Base-by-base conservation (phyloP, 2,329 filamentous ascomycete genomes). In the Eutypa lata region DNA sequence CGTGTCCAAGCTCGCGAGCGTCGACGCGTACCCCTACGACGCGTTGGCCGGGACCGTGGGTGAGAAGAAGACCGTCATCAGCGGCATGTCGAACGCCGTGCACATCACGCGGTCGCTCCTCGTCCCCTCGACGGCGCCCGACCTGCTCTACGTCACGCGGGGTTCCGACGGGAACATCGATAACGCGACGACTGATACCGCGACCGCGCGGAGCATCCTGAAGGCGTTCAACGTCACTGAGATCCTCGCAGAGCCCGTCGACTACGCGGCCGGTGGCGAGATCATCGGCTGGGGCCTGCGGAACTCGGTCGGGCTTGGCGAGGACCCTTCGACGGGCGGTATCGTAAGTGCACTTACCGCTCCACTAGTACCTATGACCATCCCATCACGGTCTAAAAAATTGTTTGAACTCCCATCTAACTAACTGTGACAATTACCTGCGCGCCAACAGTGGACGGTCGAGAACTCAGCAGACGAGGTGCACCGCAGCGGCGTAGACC, bases 391-490 rank as follows among this genome's bases (percentile, higher is more conserved):
- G n/a, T n/a, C n/a, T n/a, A n/a, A n/a, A n/a, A n/a, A n/a, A n/a
- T n/a, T n/a, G n/a, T n/a, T n/a, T n/a, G n/a, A n/a, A n/a, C n/a
- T n/a, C n/a, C n/a, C n/a, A n/a, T n/a, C n/a, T n/a, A n/a, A n/a
- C n/a, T n/a, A n/a, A n/a, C n/a, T n/a, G n/a, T n/a, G n/a, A n/a
- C n/a, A n/a, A n/a, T n/a, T n/a, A n/a, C n/a, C n/a, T n/a, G 40
- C 7, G 7, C 8, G 14, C n/a, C 13, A 5, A 18, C 35, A 59
- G 57, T 83, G 77, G 71, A 75, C 73, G 18, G 85, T 91, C 7
- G 88, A 91, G 68, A 91, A 91, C 68, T 86, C 82, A 2, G 83
- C 83, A 8, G 87, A 90, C 67, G 69, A 87, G 37, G 74, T 90
- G 16, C 69, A 70, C 14, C 77, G 87, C 31, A 69, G 77, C 47